Evolutionary conservation across 768 basidiomycete species (phyloP), one percentile per base, ranked within the genome.

Genomic region (Calvatia gigantea): DNA sequence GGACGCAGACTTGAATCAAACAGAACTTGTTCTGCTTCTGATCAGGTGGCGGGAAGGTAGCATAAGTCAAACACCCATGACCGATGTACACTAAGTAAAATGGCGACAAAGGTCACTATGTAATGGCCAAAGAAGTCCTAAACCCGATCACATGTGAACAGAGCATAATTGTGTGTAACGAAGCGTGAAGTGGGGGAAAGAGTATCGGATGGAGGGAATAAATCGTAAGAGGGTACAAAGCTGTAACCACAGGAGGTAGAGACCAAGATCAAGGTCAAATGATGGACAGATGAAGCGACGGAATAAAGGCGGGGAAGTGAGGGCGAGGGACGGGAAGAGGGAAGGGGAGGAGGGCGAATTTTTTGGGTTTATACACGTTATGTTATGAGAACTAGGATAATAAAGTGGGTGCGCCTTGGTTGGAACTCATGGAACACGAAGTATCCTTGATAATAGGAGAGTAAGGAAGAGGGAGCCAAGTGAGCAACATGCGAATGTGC

Each of bases 211-310:
- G 56, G 57, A 56, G 50, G 61, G 47, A 43, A 23, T 46, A 43
- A 54, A 54, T 54, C 51, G 41, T 52, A 17, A 52, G 32, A 21
- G 53, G 49, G 60, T 55, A 48, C 56, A 54, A 63, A 57, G 60
- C 47, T 39, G 37, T 38, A 42, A 47, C 54, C 49, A 56, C 47
- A 29, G 19, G 31, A 21, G 17, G 32, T 25, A 11, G 27, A 61
- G 62, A 61, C 60, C 64, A 51, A 58, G 61, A 62, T 58, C 57
- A 53, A 53, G 60, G 68, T 62, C 64, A 64, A 62, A 60, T 46
- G 67, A 39, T 55, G 59, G 53, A 58, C 62, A 73, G 65, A 69
- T 70, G 70, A 73, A 69, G 70, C 70, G 61, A 62, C 64, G 66
- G 62, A 59, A 58, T 62, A 63, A 61, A 51, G 53, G 51, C 52